Conservation (phyloP, 441 rosid species). For the Populus hybrid region DNA sequence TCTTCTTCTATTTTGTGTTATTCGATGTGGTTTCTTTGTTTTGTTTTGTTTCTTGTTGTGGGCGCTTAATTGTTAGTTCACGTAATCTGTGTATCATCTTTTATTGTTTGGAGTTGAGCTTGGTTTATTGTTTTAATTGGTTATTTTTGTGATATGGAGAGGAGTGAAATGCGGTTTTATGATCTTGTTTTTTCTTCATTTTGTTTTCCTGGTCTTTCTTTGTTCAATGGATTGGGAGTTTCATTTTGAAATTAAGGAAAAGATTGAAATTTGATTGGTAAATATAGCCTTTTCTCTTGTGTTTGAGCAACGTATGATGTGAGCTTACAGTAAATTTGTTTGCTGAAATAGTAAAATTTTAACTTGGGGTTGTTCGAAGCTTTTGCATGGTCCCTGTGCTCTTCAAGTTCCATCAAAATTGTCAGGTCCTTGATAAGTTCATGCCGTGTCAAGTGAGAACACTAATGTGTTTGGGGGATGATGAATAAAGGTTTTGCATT, state of each 20-base stretch:
- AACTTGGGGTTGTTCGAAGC: neutral
- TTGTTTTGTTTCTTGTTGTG: conserved; percentile 5
- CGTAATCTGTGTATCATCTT: neutral
- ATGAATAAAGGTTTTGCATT: neutral
- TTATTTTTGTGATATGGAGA: neutral
- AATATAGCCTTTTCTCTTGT: neutral
- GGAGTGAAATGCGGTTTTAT: neutral
- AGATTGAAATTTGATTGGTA: neutral
- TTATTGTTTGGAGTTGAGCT: neutral
- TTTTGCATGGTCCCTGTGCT: neutral
- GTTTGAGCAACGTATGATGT: neutral
- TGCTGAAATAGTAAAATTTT: neutral
- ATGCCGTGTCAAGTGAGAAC: neutral
- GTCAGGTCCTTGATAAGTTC: neutral
- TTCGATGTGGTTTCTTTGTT: neutral
- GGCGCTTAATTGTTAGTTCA: neutral
- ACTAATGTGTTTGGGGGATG: neutral
- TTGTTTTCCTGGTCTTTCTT: neutral
- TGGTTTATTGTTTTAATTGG: neutral
- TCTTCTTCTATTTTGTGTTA: neutral
- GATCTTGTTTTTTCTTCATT: neutral
- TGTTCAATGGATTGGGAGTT: neutral
- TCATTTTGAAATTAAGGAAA: neutral
- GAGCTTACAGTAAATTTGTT: neutral
- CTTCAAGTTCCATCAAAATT: neutral